These are phyloP conservation scores for Epichloe typhina DNA, from an alignment of 2,329 filamentous ascomycete genomes.

Conservation along the genomic window DNA sequence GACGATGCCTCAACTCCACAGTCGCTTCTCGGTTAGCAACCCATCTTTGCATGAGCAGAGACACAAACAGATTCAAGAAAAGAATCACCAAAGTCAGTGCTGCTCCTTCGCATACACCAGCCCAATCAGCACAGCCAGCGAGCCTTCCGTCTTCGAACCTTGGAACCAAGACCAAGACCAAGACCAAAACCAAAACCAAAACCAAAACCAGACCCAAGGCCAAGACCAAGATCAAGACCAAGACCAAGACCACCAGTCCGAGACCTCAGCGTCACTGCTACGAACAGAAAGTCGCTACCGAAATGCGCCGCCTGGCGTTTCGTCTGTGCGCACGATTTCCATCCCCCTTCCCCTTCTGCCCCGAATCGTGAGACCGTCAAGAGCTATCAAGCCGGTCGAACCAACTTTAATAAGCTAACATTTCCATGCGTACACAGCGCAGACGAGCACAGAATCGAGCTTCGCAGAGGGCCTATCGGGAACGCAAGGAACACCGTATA, in stretches of 20 bases:
- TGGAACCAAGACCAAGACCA: neutral
- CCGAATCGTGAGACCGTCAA: no score
- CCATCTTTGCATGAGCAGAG: no score
- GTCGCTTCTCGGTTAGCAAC: no score
- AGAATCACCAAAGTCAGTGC: no score
- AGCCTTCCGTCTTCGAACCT: neutral
- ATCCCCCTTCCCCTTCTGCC: no score
- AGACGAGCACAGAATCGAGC: conserved; percentile 17
- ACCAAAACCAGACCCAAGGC: neutral
- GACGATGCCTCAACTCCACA: no score
- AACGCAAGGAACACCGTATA: conserved; percentile 20
- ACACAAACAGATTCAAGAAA: no score
- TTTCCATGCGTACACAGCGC: conserved; percentile 11
- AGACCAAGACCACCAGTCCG: neutral
- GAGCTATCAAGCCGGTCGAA: no score
- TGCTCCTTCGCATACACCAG: neutral
- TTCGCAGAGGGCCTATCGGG: no score
- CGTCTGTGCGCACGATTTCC: conserved; percentile 25
- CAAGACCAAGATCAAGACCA: neutral
- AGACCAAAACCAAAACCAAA: neutral
- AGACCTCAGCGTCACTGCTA: conserved; percentile 7
- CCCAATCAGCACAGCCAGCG: conserved; percentile 7
- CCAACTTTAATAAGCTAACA: conserved; percentile 1
- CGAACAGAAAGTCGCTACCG: conserved; percentile 40
- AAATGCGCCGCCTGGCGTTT: conserved; percentile 35